phyloP scores from a whole-genome alignment of 2,329 filamentous ascomycete species.

The Sarocladium brachiariae region DNA sequence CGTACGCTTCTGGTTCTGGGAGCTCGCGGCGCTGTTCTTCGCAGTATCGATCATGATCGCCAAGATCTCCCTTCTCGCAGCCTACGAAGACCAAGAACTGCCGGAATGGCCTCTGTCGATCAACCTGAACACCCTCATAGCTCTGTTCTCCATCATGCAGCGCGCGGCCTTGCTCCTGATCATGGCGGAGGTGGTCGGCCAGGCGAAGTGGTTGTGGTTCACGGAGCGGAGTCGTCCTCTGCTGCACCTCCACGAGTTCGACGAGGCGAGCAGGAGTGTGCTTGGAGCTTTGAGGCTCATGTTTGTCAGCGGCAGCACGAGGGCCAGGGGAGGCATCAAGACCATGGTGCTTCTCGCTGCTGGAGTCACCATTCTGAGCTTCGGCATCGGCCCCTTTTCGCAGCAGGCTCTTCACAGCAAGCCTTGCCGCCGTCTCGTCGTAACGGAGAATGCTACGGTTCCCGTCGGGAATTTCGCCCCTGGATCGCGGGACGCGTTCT shows the following conservation, averaged over 20 bases:
- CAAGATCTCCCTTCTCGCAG: background rate
- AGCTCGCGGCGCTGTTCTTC: background rate
- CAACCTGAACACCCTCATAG: slow-evolving; percentile 17
- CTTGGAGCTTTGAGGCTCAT: slow-evolving; percentile 21
- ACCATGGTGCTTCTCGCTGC: slow-evolving; percentile 13
- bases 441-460: background rate
- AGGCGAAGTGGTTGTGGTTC: slow-evolving; percentile 27
- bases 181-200: slow-evolving; percentile 23
- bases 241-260: slow-evolving; percentile 23
- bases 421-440: slow-evolving; percentile 15
- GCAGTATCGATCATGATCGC: background rate
- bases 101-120: slow-evolving; percentile 18
- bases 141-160: slow-evolving; percentile 12
- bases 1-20: background rate
- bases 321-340: background rate
- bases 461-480: background rate
- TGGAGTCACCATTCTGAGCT: slow-evolving; percentile 19
- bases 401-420: slow-evolving; percentile 22
- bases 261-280: slow-evolving; percentile 22
- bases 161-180: slow-evolving; percentile 20
- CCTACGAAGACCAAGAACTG: background rate
- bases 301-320: slow-evolving; percentile 11
- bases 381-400: slow-evolving; percentile 23
- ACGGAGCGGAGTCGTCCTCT: slow-evolving; percentile 19
- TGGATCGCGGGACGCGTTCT: slow-evolving; percentile 6